A percentile compares a stretch with the other conserved stretches of the same genome.
Conservation (phyloP, 257 asterid species). For the Ballota nigra region DNA sequence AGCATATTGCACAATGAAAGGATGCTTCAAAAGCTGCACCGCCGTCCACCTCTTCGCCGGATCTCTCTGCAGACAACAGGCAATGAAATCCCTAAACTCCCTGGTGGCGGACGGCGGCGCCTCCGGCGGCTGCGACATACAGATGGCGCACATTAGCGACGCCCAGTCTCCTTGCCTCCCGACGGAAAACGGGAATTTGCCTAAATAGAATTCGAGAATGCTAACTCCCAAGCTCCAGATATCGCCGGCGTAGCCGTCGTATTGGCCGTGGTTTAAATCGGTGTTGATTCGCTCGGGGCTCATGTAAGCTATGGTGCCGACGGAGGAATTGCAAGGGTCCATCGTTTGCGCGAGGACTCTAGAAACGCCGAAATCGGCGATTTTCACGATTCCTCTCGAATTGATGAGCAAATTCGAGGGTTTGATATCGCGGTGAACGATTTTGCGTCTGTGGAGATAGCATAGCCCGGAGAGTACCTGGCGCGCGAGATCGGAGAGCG, state of each 20-base stretch:
- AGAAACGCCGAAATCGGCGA: slow-evolving; percentile 84
- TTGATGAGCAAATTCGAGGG: slow-evolving; percentile 77
- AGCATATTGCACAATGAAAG: slow-evolving; percentile 46
- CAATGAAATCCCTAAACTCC: slow-evolving; percentile 62
- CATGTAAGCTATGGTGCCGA: slow-evolving; percentile 93
- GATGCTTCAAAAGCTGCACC: slow-evolving; percentile 46
- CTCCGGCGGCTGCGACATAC: slow-evolving; percentile 90
- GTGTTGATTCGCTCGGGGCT: slow-evolving; percentile 89
- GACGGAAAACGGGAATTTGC: slow-evolving; percentile 66
- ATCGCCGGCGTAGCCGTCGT: slow-evolving; percentile 86
- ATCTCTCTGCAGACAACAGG: slow-evolving; percentile 60
- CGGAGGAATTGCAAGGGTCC: slow-evolving; percentile 91
- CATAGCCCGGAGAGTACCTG: slow-evolving; percentile 66
- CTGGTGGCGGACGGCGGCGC: slow-evolving; percentile 67
- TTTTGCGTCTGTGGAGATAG: slow-evolving; percentile 75
- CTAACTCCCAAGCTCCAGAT: slow-evolving; percentile 94
- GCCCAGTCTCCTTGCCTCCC: slow-evolving; percentile 96
- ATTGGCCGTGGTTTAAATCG: slow-evolving; percentile 82
- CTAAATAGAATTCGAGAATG: slow-evolving; percentile 78
- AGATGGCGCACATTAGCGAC: slow-evolving; percentile 78
- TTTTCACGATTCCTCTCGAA: slow-evolving; percentile 53
- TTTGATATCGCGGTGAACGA: slow-evolving; percentile 87
- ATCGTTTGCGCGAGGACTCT: slow-evolving; percentile 75
- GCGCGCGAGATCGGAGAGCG: slow-evolving; percentile 62
- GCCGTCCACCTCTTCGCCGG: slow-evolving; percentile 55